Evolutionary conservation across 2,329 filamentous ascomycete genomes (phyloP), one percentile per base, ranked within the genome.

Genomic region (Ophiobolus disseminans): DNA sequence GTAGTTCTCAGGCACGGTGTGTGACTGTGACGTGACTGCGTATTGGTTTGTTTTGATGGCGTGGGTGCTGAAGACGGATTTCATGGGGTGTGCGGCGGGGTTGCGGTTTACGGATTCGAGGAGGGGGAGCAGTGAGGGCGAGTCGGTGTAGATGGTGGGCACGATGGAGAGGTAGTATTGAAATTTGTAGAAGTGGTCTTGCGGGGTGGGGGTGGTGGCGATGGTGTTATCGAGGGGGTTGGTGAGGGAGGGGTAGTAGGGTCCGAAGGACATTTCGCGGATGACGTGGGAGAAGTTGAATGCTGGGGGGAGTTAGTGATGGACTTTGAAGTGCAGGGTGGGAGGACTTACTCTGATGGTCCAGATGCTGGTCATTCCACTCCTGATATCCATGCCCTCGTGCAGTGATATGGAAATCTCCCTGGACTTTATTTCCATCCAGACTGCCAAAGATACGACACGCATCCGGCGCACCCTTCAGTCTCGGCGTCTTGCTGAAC

Each of bases 271-370:
- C 62, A 99, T 85, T 75, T 99, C 94, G 65, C 89, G 92, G 78
- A 99, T 86, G 73, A 96, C 87, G 78, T 99, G 94, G 23, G 91
- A 93, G 81, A 99, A 99, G 82, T 99, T 97, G 82, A 99, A 97
- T 17, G 82, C 90, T 93, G 62, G 14, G 8, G n/a, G 4, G 5
- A 22, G n/a, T 25, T 13, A 47, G 61, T 56, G 58, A 54, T 9
- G 2, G 9, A 5, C 11, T 9, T 5, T 25, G n/a, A 1, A 26
- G 5, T 32, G 5, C 19, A 13, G 5, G 16, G 14, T 10, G 3
- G n/a, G 8, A 25, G 14, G 7, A 79, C 86, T 75, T 81, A 94
- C 91, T 74, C 31, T 72, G 79, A 73, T 97, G 93, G 65, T 96
- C 89, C 57, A 97, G 76, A 77, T 97, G 41, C 22, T 44, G 92